Evolutionary conservation across 371 early-diverging fungal species (phyloP).

Genomic region (Mucor lusitanicus): DNA sequence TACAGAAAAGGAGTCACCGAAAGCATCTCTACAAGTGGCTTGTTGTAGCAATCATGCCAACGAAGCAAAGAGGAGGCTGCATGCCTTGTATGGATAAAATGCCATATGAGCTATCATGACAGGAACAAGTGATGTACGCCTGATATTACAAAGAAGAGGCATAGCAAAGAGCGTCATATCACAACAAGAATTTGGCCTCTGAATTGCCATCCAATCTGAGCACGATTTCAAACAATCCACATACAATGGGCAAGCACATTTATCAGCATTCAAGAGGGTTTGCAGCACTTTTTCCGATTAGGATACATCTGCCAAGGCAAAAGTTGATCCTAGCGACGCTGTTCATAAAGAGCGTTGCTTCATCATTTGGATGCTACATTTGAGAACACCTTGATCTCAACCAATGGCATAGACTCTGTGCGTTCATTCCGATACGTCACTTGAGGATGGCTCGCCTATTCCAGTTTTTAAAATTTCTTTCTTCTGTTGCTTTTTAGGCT

Average conservation of each 20-base stretch:
- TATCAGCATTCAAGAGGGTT: neutral
- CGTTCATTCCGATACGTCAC: neutral
- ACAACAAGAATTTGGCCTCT: neutral
- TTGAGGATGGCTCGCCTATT: neutral
- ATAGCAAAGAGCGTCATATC: neutral
- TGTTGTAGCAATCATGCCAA: neutral
- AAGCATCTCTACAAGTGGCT: neutral
- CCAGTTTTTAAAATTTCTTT: conserved; percentile 1
- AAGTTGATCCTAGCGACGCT: neutral
- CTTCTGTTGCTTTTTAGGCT: neutral
- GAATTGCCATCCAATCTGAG: neutral
- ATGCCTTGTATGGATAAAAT: neutral
- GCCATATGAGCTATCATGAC: no score
- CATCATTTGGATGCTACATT: neutral
- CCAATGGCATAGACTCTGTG: neutral
- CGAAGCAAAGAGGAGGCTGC: no score
- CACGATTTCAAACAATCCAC: neutral
- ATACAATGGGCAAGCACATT: neutral
- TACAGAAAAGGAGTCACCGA: neutral
- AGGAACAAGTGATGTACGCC: no score
- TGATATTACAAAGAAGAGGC: no score
- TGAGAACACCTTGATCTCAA: neutral
- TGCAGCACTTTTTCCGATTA: neutral
- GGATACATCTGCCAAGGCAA: neutral
- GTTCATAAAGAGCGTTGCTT: neutral